Conservation (phyloP, 768 basidiomycete species). For the Suillus cothurnatus region DNA sequence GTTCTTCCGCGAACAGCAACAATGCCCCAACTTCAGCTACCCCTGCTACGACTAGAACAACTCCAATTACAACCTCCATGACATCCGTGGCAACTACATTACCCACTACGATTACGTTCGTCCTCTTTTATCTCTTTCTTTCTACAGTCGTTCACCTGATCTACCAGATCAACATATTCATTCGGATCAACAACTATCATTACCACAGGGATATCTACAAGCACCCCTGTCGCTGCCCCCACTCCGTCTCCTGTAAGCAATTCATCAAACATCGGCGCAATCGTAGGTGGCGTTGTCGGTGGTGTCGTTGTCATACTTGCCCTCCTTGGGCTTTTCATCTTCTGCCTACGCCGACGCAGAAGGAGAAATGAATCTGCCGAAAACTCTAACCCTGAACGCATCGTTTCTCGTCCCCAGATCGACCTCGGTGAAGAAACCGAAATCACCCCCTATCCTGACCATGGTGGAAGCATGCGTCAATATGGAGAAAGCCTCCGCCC, state of each 20-base stretch:
- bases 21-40: background rate
- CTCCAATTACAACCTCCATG: conserved; percentile 6
- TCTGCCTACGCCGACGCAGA: conserved; percentile 28
- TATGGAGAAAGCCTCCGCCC: conserved; percentile 11
- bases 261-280: conserved; percentile 36
- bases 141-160: background rate
- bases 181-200: conserved; percentile 22
- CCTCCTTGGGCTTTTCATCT: conserved; percentile 30
- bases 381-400: conserved; percentile 50
- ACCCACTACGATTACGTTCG: conserved; percentile 24
- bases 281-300: conserved; percentile 54
- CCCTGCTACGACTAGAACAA: background rate
- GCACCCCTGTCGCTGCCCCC: conserved; percentile 14
- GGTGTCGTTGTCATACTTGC: conserved; percentile 38
- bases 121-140: background rate
- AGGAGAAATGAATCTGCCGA: conserved; percentile 46
- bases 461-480: conserved; percentile 26
- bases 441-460: conserved; percentile 21
- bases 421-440: conserved; percentile 33
- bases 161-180: conserved; percentile 22
- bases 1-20: background rate
- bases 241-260: background rate
- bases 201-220: conserved; percentile 21
- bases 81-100: background rate
- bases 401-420: conserved; percentile 30